Conservation (phyloP, 225 moss, liverwort and hornwort species). For the Takakia lepidozioides region DNA sequence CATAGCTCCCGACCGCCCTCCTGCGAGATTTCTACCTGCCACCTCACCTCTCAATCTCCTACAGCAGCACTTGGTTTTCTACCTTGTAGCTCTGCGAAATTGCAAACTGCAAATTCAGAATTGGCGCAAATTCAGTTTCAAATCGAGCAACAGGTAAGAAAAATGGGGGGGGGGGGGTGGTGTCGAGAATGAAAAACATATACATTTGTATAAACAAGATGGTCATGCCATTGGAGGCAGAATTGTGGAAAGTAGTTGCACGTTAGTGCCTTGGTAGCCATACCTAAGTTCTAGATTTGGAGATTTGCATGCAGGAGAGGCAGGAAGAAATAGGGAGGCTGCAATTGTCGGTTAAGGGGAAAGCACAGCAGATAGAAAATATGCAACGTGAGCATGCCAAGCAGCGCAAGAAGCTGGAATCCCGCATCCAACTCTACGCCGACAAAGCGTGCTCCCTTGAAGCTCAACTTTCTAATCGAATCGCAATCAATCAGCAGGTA, state of each 20-base stretch:
- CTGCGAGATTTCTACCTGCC: not conserved
- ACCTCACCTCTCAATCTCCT: not conserved
- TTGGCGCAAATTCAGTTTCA: not conserved
- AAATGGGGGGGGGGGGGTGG: no score
- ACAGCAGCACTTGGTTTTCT: no score
- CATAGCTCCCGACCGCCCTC: not conserved
- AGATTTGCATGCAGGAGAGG: not conserved
- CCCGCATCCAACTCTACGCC: slow-evolving; percentile 1
- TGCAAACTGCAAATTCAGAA: not conserved
- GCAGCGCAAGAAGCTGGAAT: slow-evolving; percentile 5
- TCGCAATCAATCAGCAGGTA: no score
- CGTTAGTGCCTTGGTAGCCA: no score
- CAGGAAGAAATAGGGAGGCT: slow-evolving; percentile 6
- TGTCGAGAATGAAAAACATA: no score
- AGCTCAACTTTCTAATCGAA: not conserved
- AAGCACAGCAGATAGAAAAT: slow-evolving; percentile 3
- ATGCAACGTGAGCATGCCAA: slow-evolving; percentile 1
- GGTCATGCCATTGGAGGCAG: no score
- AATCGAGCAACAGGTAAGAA: not conserved
- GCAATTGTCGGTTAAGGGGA: not conserved
- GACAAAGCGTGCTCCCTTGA: slow-evolving; percentile 2
- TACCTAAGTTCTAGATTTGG: not conserved
- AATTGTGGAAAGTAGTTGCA: no score
- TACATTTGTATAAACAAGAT: no score
- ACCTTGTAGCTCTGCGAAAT: not conserved